These are phyloP conservation scores for Lolium multiflorum DNA, from an alignment of 176 grass and related monocot genomes.

Conservation along the genomic window DNA sequence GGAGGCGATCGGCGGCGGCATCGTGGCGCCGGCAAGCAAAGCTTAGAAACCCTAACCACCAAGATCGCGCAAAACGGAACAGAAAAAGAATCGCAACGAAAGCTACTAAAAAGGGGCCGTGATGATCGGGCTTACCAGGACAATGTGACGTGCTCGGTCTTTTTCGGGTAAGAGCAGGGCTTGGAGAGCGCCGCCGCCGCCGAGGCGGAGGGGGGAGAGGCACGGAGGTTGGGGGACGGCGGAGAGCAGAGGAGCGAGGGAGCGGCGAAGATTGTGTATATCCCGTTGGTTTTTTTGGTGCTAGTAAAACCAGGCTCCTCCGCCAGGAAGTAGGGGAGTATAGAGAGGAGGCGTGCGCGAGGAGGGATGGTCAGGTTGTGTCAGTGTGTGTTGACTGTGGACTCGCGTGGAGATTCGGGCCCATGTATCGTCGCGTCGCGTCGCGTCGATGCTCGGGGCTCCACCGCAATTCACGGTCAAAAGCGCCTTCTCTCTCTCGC, in stretches of 20 bases:
- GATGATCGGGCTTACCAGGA: slow-evolving; percentile 32
- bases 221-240: background rate
- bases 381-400: background rate
- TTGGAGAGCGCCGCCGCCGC: background rate
- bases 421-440: slow-evolving; percentile 1
- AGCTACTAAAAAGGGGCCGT: background rate
- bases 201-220: background rate
- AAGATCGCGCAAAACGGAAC: background rate
- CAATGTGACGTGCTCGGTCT: slow-evolving; percentile 14
- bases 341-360: background rate
- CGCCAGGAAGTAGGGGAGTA: background rate
- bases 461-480: background rate
- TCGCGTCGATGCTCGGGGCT: background rate
- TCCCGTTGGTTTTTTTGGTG: background rate
- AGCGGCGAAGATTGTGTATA: slow-evolving; percentile 5
- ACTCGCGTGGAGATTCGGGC: background rate
- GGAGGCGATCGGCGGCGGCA: background rate
- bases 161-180: background rate
- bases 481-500: background rate
- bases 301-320: background rate
- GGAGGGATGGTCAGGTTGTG: background rate
- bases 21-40: background rate
- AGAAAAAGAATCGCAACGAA: background rate
- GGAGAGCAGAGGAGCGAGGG: background rate
- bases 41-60: background rate